These are phyloP conservation scores for Leishmania tropica DNA, from an alignment of 208 protist genomes.

Conservation along the genomic window DNA sequence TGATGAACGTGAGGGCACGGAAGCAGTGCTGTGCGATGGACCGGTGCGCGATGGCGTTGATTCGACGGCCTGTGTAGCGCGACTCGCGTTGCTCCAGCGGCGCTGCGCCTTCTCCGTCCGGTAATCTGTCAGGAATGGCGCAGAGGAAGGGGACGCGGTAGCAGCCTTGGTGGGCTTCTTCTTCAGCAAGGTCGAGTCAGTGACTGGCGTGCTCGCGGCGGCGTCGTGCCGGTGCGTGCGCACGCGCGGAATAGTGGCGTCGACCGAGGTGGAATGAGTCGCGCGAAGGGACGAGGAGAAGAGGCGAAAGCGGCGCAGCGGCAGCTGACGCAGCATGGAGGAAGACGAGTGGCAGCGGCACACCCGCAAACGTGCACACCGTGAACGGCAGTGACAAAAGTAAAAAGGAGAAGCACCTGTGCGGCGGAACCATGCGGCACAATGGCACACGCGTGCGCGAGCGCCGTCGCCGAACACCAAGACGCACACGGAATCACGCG, in stretches of 20 bases:
- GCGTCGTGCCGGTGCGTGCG: background rate
- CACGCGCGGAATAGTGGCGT: background rate
- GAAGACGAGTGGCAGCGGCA: background rate
- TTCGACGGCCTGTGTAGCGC: background rate
- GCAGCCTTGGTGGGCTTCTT: background rate
- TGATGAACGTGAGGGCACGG: no score
- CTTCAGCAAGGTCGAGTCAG: background rate
- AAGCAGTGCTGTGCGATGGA: background rate
- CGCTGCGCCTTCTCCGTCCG: conserved; percentile 8
- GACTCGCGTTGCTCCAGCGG: conserved; percentile 6
- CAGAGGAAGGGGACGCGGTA: background rate
- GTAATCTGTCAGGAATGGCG: conserved; percentile 6
- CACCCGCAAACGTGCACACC: background rate
- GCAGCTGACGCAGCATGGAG: conserved; percentile 6
- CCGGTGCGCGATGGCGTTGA: background rate
- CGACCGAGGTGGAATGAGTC: background rate
- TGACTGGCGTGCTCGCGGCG: background rate
- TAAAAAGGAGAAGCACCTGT: background rate
- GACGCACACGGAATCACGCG: background rate
- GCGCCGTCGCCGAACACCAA: background rate
- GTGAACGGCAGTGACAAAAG: background rate
- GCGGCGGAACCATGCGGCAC: background rate
- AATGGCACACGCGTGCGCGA: background rate
- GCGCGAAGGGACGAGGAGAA: conserved; percentile 3
- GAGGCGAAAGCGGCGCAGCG: conserved; percentile 5